phyloP scores from a whole-genome alignment of 1,284 basidiomycete genomes.

The Ceratobasidium sp. region DNA sequence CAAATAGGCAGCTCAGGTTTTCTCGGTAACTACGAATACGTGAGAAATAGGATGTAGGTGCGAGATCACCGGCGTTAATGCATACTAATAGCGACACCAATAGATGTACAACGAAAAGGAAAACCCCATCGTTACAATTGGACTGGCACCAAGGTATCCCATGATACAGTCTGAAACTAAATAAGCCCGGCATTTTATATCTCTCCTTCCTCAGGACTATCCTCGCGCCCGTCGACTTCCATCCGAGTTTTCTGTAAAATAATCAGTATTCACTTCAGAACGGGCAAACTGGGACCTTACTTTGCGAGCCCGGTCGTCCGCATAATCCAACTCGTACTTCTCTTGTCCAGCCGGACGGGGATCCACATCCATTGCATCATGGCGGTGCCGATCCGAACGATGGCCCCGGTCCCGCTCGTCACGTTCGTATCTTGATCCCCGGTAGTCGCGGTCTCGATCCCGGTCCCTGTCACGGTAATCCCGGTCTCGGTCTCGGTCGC shows the following conservation, averaged over 20 bases:
- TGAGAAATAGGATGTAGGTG: too few species aligned
- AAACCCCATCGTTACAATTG: too few species aligned
- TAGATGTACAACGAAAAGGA: too few species aligned
- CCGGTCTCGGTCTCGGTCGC: constrained; percentile 45
- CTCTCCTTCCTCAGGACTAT: constrained; percentile 83
- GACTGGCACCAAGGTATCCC: too few species aligned
- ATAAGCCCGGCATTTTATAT: too few species aligned
- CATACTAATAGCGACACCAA: too few species aligned
- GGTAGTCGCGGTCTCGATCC: constrained; percentile 40
- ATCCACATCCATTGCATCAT: constrained; percentile 40
- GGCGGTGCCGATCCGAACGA: constrained; percentile 51
- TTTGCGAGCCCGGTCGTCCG: constrained; percentile 62
- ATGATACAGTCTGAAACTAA: too few species aligned
- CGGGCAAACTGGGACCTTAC: constrained; percentile 50
- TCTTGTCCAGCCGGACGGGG: constrained; percentile 39
- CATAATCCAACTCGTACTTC: constrained; percentile 42
- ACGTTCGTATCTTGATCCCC: constrained; percentile 35
- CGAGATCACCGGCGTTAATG: too few species aligned
- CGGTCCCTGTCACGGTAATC: constrained; percentile 44
- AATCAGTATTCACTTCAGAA: background rate
- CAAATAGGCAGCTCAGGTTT: too few species aligned
- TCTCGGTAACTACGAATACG: too few species aligned
- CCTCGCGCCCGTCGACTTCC: constrained; percentile 49
- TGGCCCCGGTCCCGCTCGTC: constrained; percentile 55
- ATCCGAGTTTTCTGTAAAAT: constrained; percentile 18